Evolutionary conservation across 2,329 filamentous ascomycete species (phyloP).

Genomic region (Paecilomyces sp.): DNA sequence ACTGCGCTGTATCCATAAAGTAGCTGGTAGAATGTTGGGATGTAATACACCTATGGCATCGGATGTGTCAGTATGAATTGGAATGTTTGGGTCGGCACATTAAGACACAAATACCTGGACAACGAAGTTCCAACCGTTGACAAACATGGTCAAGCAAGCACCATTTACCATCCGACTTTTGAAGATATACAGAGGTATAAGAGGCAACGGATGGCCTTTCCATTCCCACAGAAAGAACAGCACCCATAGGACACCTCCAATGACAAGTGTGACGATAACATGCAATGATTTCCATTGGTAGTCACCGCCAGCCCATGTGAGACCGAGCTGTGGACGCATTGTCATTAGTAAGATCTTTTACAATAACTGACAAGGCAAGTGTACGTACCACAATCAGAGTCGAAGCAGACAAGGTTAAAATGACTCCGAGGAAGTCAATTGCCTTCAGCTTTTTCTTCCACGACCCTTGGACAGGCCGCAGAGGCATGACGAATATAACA

Average conservation of each 20-base stretch:
- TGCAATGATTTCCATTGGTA: slow-evolving; percentile 51
- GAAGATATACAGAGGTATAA: slow-evolving; percentile 45
- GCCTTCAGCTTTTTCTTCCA: slow-evolving; percentile 47
- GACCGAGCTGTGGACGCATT: slow-evolving; percentile 43
- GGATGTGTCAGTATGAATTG: slow-evolving; percentile 32
- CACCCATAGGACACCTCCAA: slow-evolving; percentile 34
- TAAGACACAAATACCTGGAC: slow-evolving; percentile 36
- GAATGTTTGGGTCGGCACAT: no score
- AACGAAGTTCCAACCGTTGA: slow-evolving; percentile 55
- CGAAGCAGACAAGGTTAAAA: slow-evolving; percentile 38
- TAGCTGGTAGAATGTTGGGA: slow-evolving; percentile 57
- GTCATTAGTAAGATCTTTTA: slow-evolving; percentile 13
- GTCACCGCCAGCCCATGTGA: slow-evolving; percentile 55
- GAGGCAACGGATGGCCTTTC: slow-evolving; percentile 21
- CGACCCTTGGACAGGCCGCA: slow-evolving; percentile 47
- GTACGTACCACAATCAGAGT: slow-evolving; percentile 1
- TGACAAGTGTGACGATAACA: slow-evolving; percentile 48
- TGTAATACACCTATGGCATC: slow-evolving; percentile 46
- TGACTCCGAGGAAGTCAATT: slow-evolving; percentile 45
- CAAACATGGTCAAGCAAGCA: slow-evolving; percentile 50
- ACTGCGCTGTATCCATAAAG: slow-evolving; percentile 39
- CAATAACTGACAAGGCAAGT: slow-evolving; percentile 35
- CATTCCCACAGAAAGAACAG: slow-evolving; percentile 27
- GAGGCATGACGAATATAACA: slow-evolving; percentile 51
- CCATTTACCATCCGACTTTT: slow-evolving; percentile 45